A percentile compares a stretch with the other conserved stretches of the same genome.
Evolutionary conservation across 2,329 filamentous ascomycete species (phyloP).

Genomic region (Aureobasidium sp.): DNA sequence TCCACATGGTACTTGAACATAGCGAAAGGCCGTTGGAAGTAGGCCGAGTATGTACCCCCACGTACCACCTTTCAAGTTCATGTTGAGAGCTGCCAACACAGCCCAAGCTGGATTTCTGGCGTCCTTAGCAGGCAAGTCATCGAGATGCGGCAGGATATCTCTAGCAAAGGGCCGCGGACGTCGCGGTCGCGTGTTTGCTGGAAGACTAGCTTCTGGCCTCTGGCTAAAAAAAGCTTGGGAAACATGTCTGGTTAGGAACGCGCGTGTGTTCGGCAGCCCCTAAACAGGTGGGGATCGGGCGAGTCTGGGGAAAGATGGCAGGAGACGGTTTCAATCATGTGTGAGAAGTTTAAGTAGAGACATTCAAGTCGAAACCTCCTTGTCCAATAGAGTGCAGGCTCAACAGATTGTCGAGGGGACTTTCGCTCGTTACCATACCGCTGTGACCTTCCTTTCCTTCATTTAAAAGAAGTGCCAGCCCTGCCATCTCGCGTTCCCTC

Average conservation of each 20-base stretch:
- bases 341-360: neutral
- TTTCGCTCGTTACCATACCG: neutral
- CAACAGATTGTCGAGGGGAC: neutral
- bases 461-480: neutral
- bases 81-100: neutral
- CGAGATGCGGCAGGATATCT: slow-evolving; percentile 1
- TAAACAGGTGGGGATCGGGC: neutral
- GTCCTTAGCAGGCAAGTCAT: neutral
- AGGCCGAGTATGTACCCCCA: slow-evolving; percentile 3
- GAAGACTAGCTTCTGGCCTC: neutral
- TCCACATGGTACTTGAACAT: neutral
- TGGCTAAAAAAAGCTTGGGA: neutral
- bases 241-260: neutral
- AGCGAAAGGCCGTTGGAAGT: slow-evolving; percentile 2
- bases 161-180: neutral
- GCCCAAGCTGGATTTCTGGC: neutral
- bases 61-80: neutral
- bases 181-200: neutral
- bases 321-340: neutral
- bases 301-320: slow-evolving; percentile 5
- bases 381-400: neutral
- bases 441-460: neutral
- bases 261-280: neutral
- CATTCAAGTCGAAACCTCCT: neutral
- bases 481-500: neutral